These are phyloP conservation scores for Kalmanozyma brasiliensis DNA, from an alignment of 1,284 basidiomycete species.

Conservation along the genomic window DNA sequence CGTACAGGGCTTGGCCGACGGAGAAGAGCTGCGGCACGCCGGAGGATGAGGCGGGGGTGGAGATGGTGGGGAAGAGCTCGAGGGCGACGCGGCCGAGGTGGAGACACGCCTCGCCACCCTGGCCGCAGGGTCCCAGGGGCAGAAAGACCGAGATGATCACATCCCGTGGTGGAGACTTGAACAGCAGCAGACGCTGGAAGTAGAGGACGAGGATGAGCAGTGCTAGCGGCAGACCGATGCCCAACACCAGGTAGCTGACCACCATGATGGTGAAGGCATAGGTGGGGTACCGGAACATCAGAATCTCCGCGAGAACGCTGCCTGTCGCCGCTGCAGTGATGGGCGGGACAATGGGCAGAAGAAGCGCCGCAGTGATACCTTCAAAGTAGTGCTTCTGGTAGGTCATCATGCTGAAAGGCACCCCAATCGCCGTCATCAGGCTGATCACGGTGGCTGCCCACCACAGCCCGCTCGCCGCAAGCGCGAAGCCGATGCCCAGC, in stretches of 20 bases:
- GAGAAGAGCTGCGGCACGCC: conserved; percentile 48
- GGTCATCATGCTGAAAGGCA: conserved; percentile 60
- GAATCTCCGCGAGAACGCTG: conserved; percentile 44
- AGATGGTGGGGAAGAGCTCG: conserved; percentile 51
- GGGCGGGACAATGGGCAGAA: conserved; percentile 59
- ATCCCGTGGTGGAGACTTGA: conserved; percentile 56
- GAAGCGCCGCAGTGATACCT: conserved; percentile 52
- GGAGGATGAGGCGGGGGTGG: conserved; percentile 13
- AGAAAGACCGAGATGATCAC: conserved; percentile 60
- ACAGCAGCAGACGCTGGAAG: conserved; percentile 58
- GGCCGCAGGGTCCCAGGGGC: conserved; percentile 57
- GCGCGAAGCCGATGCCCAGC: conserved; percentile 40
- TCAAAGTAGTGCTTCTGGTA: conserved; percentile 59
- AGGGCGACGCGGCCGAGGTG: conserved; percentile 51
- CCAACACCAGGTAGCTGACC: conserved; percentile 51
- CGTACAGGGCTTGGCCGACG: conserved; percentile 56
- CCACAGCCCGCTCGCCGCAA: conserved; percentile 51
- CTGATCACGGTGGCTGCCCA: conserved; percentile 40
- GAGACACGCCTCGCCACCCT: conserved; percentile 59
- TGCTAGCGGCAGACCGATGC: conserved; percentile 57
- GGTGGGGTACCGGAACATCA: conserved; percentile 42
- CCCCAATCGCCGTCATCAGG: conserved; percentile 43
- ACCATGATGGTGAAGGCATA: conserved; percentile 56
- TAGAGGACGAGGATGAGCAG: conserved; percentile 57
- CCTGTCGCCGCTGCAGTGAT: conserved; percentile 58